Percentiles rank a stretch among this genome's conserved stretches.
Evolutionary conservation across 2,329 filamentous ascomycete genomes (phyloP).

Genomic region (Clonostachys rosea): DNA sequence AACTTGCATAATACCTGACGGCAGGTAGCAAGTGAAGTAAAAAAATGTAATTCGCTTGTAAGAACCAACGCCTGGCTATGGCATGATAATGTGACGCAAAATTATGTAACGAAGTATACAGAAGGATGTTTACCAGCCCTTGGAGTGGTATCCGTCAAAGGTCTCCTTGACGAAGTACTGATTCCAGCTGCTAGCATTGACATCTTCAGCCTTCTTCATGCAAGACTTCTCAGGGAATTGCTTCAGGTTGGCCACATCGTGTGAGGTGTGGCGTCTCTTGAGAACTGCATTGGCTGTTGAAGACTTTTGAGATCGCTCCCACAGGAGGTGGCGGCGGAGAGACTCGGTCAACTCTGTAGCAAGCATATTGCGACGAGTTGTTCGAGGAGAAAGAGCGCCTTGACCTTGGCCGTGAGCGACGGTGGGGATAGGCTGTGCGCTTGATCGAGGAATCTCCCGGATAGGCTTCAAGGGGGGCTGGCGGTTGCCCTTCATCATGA

Average conservation of each 20-base stretch:
- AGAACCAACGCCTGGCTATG: too few relatives aligned
- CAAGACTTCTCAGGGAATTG: constrained; percentile 68
- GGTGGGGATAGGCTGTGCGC: constrained; percentile 72
- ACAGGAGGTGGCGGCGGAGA: constrained; percentile 83
- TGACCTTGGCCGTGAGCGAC: constrained; percentile 63
- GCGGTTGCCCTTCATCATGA: constrained; percentile 59
- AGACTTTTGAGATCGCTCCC: constrained; percentile 93
- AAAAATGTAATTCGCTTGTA: too few relatives aligned
- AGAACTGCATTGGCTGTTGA: constrained; percentile 83
- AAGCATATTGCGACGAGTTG: constrained; percentile 92
- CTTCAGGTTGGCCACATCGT: constrained; percentile 84
- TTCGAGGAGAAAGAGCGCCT: constrained; percentile 81
- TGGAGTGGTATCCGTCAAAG: constrained; percentile 39
- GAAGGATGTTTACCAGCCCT: constrained; percentile 26
- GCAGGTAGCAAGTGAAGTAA: too few relatives aligned
- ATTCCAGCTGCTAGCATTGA: constrained; percentile 73
- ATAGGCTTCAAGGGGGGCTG: constrained; percentile 46
- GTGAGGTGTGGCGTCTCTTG: constrained; percentile 85
- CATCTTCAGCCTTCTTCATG: constrained; percentile 55
- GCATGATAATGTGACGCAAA: too few relatives aligned
- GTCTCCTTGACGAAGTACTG: constrained; percentile 80
- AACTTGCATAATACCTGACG: too few relatives aligned
- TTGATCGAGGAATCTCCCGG: constrained; percentile 61
- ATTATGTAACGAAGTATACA: too few relatives aligned
- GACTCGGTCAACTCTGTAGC: constrained; percentile 92